Evolutionary conservation across 192 early-diverging fungal genomes (phyloP), one percentile per base, ranked within the genome.

Genomic region (Tieghemiomyces parasiticus): DNA sequence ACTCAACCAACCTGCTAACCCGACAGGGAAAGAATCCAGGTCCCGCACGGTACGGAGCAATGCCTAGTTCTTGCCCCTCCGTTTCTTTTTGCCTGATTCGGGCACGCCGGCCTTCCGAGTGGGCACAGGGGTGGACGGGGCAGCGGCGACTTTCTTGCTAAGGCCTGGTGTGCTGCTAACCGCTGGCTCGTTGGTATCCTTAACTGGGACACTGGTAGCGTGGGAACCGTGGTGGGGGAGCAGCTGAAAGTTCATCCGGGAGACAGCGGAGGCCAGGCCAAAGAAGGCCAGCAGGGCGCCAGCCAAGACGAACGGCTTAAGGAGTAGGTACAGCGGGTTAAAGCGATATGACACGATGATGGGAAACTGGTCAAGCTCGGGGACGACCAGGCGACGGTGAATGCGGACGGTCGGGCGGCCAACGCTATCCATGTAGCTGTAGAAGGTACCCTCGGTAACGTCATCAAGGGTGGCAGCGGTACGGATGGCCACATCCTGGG

Each of bases 361-460:
- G 42, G 81, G 58, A 24, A 61, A 54, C 32, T 73, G 60, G 1
- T 58, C 66, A 33, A 86, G 73, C 51, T 88, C 88, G 54, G 86
- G 78, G 32, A 92, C 79, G 12, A 96, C 67, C 58, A 90, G 90
- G 33, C 61, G 62, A 38, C 82, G 85, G 33, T 68, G 60, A 22
- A 99, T 63, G 2, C 78, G 74, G 4, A 97, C 68, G n/a, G 77
- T 79, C 4, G 85, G 82, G 31, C 91, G 85, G n/a, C 94, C 96
- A 42, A 81, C 81, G 13, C 88, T 84, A 76, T 99, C 96, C 56
- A 99, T 78, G 69, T 92, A 91, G 13, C 88, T 90, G 63, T 78
- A 84, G 31, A 74, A 73, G 10, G 73, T 80, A 24, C 60, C 61
- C 42, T 83, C 62, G 29, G 61, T 59, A 6, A 81, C 50, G 12